phyloP scores from a whole-genome alignment of 73 alveolate genomes.

The Effrenium voratum region DNA sequence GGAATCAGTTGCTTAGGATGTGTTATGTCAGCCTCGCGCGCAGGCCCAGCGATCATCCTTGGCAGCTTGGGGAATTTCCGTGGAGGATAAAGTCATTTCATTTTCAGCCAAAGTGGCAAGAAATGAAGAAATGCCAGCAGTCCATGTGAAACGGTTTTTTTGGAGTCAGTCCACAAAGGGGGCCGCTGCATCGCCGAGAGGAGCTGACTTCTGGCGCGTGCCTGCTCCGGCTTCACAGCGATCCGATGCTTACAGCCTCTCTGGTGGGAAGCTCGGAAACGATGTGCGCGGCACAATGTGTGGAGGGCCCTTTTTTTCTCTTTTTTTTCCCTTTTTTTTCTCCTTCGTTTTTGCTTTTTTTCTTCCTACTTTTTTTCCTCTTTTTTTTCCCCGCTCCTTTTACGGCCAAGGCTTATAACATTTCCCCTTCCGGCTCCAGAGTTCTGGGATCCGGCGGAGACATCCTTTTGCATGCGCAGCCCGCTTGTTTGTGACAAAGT shows the following conservation, averaged over 20 bases:
- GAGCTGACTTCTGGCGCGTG: too few species aligned
- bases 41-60: too few species aligned
- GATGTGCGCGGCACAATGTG: not conserved
- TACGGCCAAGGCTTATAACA: not conserved
- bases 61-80: slow-evolving; percentile 35
- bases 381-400: not conserved
- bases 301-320: not conserved
- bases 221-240: slow-evolving; percentile 57
- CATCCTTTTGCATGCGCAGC: slow-evolving; percentile 8
- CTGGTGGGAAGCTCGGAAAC: not conserved
- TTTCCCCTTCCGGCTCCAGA: slow-evolving; percentile 35
- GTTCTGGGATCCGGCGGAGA: slow-evolving; percentile 30
- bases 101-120: not conserved
- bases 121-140: not conserved
- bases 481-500: not conserved
- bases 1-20: too few species aligned
- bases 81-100: too few species aligned
- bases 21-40: too few species aligned
- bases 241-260: slow-evolving; percentile 78
- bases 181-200: too few species aligned
- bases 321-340: too few species aligned
- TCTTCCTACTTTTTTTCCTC: not conserved
- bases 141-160: not conserved
- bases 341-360: not conserved
- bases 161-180: too few species aligned